Evolutionary conservation across 176 grass and related monocot species (phyloP), one percentile per base, ranked within the genome.

Genomic region (Poa annua): DNA sequence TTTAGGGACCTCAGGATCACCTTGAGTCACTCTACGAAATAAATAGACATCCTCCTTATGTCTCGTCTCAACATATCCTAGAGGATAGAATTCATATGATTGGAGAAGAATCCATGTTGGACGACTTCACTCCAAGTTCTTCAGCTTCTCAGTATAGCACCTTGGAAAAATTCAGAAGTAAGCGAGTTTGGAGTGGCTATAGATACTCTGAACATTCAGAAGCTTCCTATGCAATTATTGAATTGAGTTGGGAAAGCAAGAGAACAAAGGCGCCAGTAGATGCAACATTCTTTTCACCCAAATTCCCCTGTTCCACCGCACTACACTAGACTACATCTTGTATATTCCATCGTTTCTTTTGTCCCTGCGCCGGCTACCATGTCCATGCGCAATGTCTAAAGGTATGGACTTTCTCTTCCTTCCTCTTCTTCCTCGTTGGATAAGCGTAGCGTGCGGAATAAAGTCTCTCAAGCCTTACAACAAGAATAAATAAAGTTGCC

Each of bases 401-500:
- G 20, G 20, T 10, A 13, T 11, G 19, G 4, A 69, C 9, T 19
- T 68, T n/a, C 4, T 29, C 29, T 29, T 45, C n/a, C 34, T 42
- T 72, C 25, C 32, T 15, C 4, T 6, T 44, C 42, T 3, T 44
- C 42, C 9, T 3, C 5, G 22, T 26, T 60, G 21, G 57, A 61
- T 26, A 29, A 4, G 59, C 29, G 59, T 29, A 62, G 22, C 24
- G 11, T 62, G 24, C 22, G 59, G 24, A 62, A 62, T 62, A 63
- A 63, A 63, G 60, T 63, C 3, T 24, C 7, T 63, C 60, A 32
- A 63, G 24, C 29, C 29, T 29, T 29, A 29, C 12, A 60, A 12
- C 56, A 26, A 25, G 56, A 45, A 71, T 71, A 45, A 45, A 71
- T 71, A 45, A 71, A 71, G 67, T 45, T 21, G 22, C 21, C 25